A percentile compares a stretch with the other conserved stretches of the same genome.
Evolutionary conservation across 306 rosid species (phyloP).

Genomic region (Malus asiatica): DNA sequence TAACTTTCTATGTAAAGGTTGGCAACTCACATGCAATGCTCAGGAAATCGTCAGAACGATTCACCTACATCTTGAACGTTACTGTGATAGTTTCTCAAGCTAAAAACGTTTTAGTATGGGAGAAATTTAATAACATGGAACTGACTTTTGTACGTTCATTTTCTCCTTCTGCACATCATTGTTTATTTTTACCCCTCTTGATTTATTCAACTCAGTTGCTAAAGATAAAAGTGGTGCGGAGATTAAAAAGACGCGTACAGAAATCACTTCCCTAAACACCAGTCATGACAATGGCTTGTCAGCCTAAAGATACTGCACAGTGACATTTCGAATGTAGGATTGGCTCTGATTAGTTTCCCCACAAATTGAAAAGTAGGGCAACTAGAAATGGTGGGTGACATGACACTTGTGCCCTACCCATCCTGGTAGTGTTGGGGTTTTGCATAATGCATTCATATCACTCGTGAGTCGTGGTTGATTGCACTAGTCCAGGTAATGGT

Average conservation of each 20-base stretch:
- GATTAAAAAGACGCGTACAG: accelerated
- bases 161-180: background rate
- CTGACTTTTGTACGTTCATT: background rate
- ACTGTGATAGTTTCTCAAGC: background rate
- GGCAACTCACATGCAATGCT: slow-evolving; percentile 28
- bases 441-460: slow-evolving; percentile 20
- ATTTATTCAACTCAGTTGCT: too few species aligned
- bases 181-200: too few species aligned
- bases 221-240: background rate
- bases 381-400: background rate
- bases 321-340: background rate
- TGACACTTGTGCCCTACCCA: background rate
- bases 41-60: background rate
- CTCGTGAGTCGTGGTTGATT: slow-evolving; percentile 1
- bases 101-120: too few species aligned
- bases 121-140: too few species aligned
- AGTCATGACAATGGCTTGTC: too few species aligned
- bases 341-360: background rate
- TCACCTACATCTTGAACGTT: background rate
- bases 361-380: background rate
- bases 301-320: background rate
- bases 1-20: background rate
- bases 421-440: background rate
- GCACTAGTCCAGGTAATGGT: slow-evolving; percentile 25
- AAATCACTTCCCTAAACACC: too few species aligned